Evolutionary conservation across 305 asterid genomes (phyloP).

Genomic region (Solanum hybrid): DNA sequence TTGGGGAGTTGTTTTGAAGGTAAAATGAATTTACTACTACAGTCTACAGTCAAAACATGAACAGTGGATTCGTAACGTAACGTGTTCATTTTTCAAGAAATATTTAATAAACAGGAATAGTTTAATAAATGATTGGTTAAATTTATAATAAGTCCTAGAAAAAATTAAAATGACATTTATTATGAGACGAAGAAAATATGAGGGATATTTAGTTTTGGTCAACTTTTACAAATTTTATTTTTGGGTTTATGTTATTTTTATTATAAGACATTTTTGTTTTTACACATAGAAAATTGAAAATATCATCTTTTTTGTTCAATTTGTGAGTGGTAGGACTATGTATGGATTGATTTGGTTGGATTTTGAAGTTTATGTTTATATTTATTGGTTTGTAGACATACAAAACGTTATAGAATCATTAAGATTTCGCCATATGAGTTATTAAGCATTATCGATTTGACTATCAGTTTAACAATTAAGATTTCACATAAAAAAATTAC

Average conservation of each 20-base stretch:
- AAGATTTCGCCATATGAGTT: background rate
- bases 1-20: background rate
- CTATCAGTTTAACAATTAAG: too few species aligned
- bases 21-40: background rate
- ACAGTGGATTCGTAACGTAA: background rate
- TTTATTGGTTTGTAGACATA: too few species aligned
- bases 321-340: background rate
- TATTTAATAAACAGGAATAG: background rate
- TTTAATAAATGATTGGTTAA: background rate
- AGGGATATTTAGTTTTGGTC: background rate
- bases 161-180: background rate
- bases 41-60: background rate
- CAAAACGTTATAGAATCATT: too few species aligned
- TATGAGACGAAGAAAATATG: background rate
- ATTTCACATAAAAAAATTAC: background rate
- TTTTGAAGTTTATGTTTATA: too few species aligned
- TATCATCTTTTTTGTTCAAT: too few species aligned
- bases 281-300: too few species aligned
- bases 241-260: background rate
- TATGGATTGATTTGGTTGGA: background rate
- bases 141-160: background rate
- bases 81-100: background rate
- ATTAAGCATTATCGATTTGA: background rate
- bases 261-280: background rate
- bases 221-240: too few species aligned